Base-by-base conservation (phyloP, 2,329 filamentous ascomycete species). In the Bipolaris bicolor region DNA sequence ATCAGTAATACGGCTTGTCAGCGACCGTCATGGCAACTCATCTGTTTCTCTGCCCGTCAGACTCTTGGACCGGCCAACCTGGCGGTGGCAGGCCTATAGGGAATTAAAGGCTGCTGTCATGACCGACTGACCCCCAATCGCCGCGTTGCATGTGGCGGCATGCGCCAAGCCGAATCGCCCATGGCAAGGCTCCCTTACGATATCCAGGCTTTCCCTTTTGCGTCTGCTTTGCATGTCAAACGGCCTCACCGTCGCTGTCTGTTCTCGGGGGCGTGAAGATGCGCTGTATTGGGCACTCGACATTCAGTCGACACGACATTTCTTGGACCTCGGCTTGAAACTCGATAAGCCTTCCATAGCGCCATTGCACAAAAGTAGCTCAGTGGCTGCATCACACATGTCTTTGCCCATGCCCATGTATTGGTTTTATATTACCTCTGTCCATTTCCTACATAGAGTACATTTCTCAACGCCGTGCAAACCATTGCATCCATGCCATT, bases 131-230 rank as follows among this genome's bases (percentile, higher is more conserved):
- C 56, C 62, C 63, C 64, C 62, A 62, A 64, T 69, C 57, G 61
- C 62, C 47, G 58, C 49, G 62, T 55, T 62, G 65, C 56, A 64
- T 52, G 66, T 70, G 69, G 70, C 67, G 65, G 62, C 34, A 55
- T 57, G 40, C 59, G 65, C 66, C 66, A 57, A 57, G 50, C 36
- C 50, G 39, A 45, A 40, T 45, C 29, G 33, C 39, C 66, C 53
- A 36, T 51, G 55, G 55, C 65, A 68, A 57, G 57, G 61, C 53
- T 65, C 46, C n/a, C 36, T 40, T 57, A 57, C 26, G 53, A 54
- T 51, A 52, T 54, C 52, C 58, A 50, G 44, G 49, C 58, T 53
- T 68, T 63, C 65, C 64, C 52, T 47, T 60, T 63, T 65, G 54
- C 48, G 57, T 60, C 52, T 34, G 44, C 45, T 52, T 33, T 58